phyloP scores from a whole-genome alignment of 495 filamentous ascomycete genomes.

The Neurospora sp. region DNA sequence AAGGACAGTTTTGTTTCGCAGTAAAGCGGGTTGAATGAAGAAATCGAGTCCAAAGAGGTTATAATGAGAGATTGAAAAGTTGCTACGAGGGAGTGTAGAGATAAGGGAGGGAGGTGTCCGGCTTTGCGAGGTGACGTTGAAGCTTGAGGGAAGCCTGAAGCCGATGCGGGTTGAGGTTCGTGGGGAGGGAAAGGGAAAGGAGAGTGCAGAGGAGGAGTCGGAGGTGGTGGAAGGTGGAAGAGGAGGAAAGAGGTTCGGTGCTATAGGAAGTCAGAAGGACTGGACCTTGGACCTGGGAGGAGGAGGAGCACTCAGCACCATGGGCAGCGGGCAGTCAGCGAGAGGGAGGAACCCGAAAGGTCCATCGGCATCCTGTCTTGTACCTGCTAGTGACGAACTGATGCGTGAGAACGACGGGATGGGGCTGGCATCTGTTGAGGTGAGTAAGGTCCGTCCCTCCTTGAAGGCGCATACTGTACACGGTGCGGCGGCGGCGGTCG shows the following conservation, averaged over 20 bases:
- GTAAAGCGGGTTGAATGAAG: constrained; percentile 5
- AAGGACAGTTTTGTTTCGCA: constrained; percentile 13
- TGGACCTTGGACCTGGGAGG: neutral
- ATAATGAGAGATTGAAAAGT: constrained; percentile 26
- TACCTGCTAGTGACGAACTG: neutral
- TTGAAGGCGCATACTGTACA: neutral
- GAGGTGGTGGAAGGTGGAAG: constrained; percentile 1
- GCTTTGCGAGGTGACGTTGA: constrained; percentile 1
- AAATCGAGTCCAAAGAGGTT: constrained; percentile 19
- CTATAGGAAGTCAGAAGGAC: neutral
- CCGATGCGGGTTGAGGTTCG: neutral
- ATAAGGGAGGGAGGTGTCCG: constrained; percentile 11
- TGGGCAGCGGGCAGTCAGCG: neutral
- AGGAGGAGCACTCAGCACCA: neutral
- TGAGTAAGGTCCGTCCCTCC: neutral
- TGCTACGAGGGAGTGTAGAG: constrained; percentile 23
- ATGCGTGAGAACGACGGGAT: neutral
- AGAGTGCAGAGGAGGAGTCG: constrained; percentile 18
- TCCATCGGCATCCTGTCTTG: neutral
- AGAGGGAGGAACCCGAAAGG: neutral
- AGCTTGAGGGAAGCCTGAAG: constrained; percentile 11
- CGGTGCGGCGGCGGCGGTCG: neutral
- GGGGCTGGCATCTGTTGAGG: neutral
- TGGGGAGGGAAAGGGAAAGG: constrained; percentile 10
- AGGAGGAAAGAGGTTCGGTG: neutral